Evolutionary conservation across 192 early-diverging fungal genomes (phyloP).

Genomic region (Coemansia sp.): DNA sequence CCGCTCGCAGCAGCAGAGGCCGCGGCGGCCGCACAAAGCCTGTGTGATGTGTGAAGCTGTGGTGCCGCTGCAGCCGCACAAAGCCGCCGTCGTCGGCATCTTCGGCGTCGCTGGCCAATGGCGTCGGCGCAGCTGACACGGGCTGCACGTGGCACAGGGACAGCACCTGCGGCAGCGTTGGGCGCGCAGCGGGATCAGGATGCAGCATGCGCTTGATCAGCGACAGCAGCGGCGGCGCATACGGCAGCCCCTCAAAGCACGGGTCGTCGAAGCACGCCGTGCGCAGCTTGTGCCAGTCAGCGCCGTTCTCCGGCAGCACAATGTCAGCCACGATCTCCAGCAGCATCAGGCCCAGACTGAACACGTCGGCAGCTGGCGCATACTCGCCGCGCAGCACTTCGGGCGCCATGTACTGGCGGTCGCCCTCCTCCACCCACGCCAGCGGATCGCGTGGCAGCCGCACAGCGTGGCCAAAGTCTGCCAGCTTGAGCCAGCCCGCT

Average conservation of each 20-base stretch:
- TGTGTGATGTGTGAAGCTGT: neutral
- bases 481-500: constrained; percentile 75
- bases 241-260: constrained; percentile 47
- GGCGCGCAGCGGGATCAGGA: constrained; percentile 58
- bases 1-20: constrained; percentile 25
- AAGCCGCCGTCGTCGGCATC: constrained; percentile 19
- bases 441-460: constrained; percentile 23
- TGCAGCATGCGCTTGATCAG: constrained; percentile 69
- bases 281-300: constrained; percentile 82
- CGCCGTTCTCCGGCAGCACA: constrained; percentile 86
- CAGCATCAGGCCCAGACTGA: constrained; percentile 88
- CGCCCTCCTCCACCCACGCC: constrained; percentile 70
- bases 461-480: constrained; percentile 86
- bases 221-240: constrained; percentile 57
- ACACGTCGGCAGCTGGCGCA: constrained; percentile 83
- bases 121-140: constrained; percentile 7
- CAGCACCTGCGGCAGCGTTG: constrained; percentile 56
- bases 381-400: constrained; percentile 73
- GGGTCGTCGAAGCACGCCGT: constrained; percentile 69
- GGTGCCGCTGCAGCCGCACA: constrained; percentile 9
- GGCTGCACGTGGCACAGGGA: constrained; percentile 30
- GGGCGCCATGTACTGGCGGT: constrained; percentile 89
- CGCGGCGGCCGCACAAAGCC: constrained; percentile 6
- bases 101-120: constrained; percentile 12
- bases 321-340: constrained; percentile 84